Percentiles rank a stretch among this genome's conserved stretches.
phyloP scores from a whole-genome alignment of 805 yeast genomes.

The Saturnispora galanensis region DNA sequence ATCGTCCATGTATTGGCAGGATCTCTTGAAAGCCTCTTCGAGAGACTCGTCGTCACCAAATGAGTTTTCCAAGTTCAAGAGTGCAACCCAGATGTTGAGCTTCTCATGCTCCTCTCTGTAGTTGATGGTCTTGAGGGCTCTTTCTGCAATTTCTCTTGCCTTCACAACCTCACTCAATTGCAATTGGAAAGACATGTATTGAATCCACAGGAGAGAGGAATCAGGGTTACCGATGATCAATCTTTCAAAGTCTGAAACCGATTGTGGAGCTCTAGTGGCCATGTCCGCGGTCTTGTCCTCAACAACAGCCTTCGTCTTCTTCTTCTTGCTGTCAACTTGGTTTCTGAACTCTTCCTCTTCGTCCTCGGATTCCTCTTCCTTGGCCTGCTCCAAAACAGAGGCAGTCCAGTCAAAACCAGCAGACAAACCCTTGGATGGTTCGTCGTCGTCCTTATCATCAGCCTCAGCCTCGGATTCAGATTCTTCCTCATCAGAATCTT shows the following conservation, averaged over 20 bases:
- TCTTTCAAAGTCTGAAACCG: constrained; percentile 86
- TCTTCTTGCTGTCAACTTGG: constrained; percentile 32
- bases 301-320: constrained; percentile 33
- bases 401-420: constrained; percentile 97
- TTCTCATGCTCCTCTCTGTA: constrained; percentile 90
- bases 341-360: constrained; percentile 32
- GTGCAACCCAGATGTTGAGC: constrained; percentile 91
- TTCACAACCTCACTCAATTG: constrained; percentile 90
- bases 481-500: constrained; percentile 20
- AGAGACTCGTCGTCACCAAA: constrained; percentile 82
- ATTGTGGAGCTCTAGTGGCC: constrained; percentile 80
- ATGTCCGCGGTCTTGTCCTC: constrained; percentile 83
- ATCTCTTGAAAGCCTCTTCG: constrained; percentile 69
- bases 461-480: constrained; percentile 17
- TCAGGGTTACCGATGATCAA: constrained; percentile 85
- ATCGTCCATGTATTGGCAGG: constrained; percentile 89
- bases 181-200: constrained; percentile 95
- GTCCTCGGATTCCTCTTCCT: constrained; percentile 42
- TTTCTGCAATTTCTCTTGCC: constrained; percentile 85
- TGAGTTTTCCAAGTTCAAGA: constrained; percentile 85
- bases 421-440: constrained; percentile 47
- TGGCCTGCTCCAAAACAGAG: constrained; percentile 72
- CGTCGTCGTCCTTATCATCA: constrained; percentile 24
- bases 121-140: constrained; percentile 84
- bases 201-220: constrained; percentile 93